Conservation (phyloP, 805 yeast species). For the Debaryomyces maramus region DNA sequence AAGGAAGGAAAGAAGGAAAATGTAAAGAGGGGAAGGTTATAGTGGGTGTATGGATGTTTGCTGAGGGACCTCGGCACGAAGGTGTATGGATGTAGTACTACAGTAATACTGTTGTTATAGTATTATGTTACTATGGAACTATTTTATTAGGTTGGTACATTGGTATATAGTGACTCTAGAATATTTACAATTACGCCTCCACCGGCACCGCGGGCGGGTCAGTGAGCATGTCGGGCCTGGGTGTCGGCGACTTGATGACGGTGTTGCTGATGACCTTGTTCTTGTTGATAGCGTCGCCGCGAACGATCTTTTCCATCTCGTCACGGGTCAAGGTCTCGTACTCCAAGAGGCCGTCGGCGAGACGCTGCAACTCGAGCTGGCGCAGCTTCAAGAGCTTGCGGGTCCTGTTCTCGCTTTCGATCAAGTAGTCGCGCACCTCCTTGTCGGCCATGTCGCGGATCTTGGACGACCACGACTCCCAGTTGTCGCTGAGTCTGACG, state of each 20-base stretch:
- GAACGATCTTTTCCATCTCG: constrained; percentile 83
- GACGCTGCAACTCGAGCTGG: constrained; percentile 70
- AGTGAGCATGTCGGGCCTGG: constrained; percentile 10
- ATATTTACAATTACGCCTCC: constrained; percentile 13
- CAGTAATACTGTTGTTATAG: too few relatives aligned
- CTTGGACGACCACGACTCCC: constrained; percentile 93
- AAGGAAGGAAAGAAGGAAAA: too few relatives aligned
- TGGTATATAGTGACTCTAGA: too few relatives aligned
- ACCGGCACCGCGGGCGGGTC: constrained; percentile 17
- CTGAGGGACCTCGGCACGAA: too few relatives aligned
- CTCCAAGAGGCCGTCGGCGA: constrained; percentile 91
- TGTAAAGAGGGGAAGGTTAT: too few relatives aligned
- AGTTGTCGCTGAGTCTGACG: constrained; percentile 80
- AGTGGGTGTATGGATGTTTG: too few relatives aligned
- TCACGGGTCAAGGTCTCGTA: constrained; percentile 91
- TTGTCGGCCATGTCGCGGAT: constrained; percentile 89
- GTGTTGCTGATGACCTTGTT: constrained; percentile 72
- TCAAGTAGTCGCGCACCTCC: constrained; percentile 76
- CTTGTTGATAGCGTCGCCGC: constrained; percentile 73
- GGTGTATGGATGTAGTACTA: too few relatives aligned
- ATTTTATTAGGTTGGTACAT: too few relatives aligned
- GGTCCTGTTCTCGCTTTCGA: constrained; percentile 79
- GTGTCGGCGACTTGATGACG: constrained; percentile 38
- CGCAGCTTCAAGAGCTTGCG: constrained; percentile 62
- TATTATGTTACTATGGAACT: too few relatives aligned